A percentile compares a stretch with the other conserved stretches of the same genome.
phyloP scores from a whole-genome alignment of 768 basidiomycete genomes.

The Pulveroboletus frians region DNA sequence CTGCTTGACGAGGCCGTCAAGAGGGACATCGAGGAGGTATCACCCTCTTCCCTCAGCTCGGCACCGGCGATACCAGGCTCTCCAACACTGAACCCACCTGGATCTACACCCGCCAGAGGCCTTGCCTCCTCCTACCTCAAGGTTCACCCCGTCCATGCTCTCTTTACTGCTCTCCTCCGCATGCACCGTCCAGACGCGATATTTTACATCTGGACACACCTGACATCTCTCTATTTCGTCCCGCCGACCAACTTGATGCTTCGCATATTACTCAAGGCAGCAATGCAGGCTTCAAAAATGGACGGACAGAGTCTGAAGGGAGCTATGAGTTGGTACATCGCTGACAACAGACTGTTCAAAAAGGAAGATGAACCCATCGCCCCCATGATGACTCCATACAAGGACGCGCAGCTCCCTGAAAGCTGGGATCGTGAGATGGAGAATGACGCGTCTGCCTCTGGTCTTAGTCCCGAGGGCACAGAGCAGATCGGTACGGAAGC shows the following conservation, averaged over 20 bases:
- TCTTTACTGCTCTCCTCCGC: constrained; percentile 46
- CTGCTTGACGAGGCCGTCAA: constrained; percentile 42
- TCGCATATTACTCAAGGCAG: constrained; percentile 54
- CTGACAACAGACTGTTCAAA: constrained; percentile 17
- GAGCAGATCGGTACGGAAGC: background rate
- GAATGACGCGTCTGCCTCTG: background rate
- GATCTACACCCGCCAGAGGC: background rate
- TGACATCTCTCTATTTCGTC: constrained; percentile 53
- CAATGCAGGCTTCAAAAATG: constrained; percentile 46
- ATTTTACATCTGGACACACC: constrained; percentile 65
- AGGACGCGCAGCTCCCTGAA: background rate
- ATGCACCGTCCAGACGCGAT: constrained; percentile 57
- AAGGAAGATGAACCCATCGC: constrained; percentile 13
- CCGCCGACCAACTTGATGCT: constrained; percentile 53
- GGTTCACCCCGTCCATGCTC: constrained; percentile 35
- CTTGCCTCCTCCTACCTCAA: constrained; percentile 13
- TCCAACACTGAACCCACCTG: background rate
- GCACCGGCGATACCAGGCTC: background rate
- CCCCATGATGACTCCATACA: constrained; percentile 3
- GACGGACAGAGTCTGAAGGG: constrained; percentile 50
- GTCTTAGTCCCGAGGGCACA: background rate
- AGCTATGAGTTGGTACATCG: constrained; percentile 34
- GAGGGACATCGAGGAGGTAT: constrained; percentile 13
- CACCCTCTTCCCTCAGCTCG: background rate
- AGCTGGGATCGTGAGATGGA: background rate